Percentiles rank a stretch among this genome's conserved stretches.
Conservation (phyloP, 768 basidiomycete species). For the Flagelloscypha sp. region DNA sequence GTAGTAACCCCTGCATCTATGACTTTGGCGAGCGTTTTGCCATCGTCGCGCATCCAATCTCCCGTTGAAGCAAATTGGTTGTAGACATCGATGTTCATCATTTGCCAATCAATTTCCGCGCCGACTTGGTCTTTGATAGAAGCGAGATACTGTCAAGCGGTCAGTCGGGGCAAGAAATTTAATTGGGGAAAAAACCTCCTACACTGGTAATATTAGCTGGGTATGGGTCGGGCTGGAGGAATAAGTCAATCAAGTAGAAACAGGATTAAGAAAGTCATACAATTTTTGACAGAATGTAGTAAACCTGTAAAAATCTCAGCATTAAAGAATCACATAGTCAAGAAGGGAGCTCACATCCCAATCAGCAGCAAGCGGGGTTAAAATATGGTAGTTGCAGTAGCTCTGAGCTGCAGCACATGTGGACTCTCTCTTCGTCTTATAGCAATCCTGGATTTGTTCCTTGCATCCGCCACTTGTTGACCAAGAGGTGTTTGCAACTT, state of each 20-base stretch:
- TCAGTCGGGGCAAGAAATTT: too few relatives aligned
- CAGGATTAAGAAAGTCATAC: too few relatives aligned
- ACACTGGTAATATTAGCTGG: constrained; percentile 13
- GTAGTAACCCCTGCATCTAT: constrained; percentile 30
- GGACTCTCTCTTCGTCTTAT: too few relatives aligned
- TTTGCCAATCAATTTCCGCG: constrained; percentile 23
- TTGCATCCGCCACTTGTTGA: constrained; percentile 37
- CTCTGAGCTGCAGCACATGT: constrained; percentile 26
- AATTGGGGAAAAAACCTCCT: too few relatives aligned
- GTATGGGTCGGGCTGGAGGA: constrained; percentile 6
- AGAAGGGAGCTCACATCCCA: constrained; percentile 16
- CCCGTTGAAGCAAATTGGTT: constrained; percentile 27
- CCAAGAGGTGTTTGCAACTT: constrained; percentile 35
- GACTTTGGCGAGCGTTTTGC: constrained; percentile 24
- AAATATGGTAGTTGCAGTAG: constrained; percentile 27
- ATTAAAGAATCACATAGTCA: not conserved
- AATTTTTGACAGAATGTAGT: constrained; percentile 25
- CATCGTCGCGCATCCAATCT: constrained; percentile 30
- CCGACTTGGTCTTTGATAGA: constrained; percentile 22
- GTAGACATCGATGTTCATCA: constrained; percentile 23
- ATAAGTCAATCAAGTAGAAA: too few relatives aligned
- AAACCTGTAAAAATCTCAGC: too few relatives aligned
- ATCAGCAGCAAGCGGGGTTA: constrained; percentile 24
- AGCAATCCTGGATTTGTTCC: constrained; percentile 49
- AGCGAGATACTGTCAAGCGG: constrained; percentile 9